Conservation (phyloP, 768 basidiomycete genomes). For the Russula sp. region DNA sequence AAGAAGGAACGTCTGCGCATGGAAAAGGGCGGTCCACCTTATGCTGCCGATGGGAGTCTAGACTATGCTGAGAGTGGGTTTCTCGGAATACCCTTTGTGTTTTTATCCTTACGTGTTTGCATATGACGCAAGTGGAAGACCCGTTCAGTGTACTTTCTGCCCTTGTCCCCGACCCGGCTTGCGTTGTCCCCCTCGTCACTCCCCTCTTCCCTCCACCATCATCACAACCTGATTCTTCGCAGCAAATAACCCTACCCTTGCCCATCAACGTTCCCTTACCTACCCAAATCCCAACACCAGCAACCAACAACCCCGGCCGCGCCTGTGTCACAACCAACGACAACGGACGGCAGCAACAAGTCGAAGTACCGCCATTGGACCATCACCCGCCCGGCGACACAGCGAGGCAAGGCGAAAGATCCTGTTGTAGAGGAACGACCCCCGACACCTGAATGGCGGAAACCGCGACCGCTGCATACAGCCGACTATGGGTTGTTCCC, state of each 20-base stretch:
- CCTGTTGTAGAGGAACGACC: conserved; percentile 46
- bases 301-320: conserved; percentile 18
- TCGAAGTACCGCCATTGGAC: conserved; percentile 58
- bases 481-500: conserved; percentile 65
- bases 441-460: conserved; percentile 45
- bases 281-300: conserved; percentile 32
- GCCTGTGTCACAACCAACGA: background rate
- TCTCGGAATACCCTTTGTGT: too few relatives aligned
- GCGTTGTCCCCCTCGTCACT: conserved; percentile 55
- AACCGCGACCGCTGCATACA: conserved; percentile 51
- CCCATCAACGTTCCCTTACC: conserved; percentile 35
- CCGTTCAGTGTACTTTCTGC: conserved; percentile 66
- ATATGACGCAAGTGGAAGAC: conserved; percentile 60
- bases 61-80: conserved; percentile 67
- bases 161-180: conserved; percentile 56
- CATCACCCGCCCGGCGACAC: conserved; percentile 49
- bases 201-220: conserved; percentile 48
- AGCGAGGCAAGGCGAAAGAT: conserved; percentile 50
- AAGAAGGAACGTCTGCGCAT: conserved; percentile 79
- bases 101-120: too few relatives aligned
- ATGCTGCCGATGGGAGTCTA: conserved; percentile 70
- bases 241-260: conserved; percentile 33
- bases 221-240: conserved; percentile 32
- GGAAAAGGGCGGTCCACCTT: conserved; percentile 72
- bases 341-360: conserved; percentile 15